A percentile compares a stretch with the other conserved stretches of the same genome.
These are phyloP conservation scores for Lactarius hengduanensis DNA, from an alignment of 768 basidiomycete species.

Conservation along the genomic window DNA sequence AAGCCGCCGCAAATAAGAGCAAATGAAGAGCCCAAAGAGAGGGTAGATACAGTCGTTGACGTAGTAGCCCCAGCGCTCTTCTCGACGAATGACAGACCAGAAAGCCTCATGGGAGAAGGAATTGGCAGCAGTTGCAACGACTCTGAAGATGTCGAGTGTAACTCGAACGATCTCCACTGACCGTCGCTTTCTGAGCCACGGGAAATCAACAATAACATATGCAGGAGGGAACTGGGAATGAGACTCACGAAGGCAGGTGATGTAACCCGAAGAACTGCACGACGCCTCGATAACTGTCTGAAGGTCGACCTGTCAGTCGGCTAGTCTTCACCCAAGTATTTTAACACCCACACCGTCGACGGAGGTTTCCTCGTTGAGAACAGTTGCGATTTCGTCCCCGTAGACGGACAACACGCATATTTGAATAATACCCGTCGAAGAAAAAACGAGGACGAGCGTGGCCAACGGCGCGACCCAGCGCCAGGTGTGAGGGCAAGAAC, in stretches of 20 bases:
- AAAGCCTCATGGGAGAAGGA: constrained; percentile 16
- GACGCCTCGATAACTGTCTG: constrained; percentile 35
- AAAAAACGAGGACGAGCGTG: constrained; percentile 28
- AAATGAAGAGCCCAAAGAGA: constrained; percentile 56
- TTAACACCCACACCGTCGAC: constrained; percentile 18
- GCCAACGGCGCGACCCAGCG: constrained; percentile 19
- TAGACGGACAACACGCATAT: constrained; percentile 31
- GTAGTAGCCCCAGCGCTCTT: neutral
- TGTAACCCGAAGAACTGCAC: constrained; percentile 35
- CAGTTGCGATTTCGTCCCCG: constrained; percentile 6
- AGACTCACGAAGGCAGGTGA: constrained; percentile 36
- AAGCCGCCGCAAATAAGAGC: constrained; percentile 53
- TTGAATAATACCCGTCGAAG: neutral
- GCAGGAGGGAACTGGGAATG: neutral
- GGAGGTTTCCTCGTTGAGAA: constrained; percentile 7
- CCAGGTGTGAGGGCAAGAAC: constrained; percentile 32
- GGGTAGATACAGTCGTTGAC: constrained; percentile 37
- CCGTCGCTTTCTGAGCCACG: constrained; percentile 43
- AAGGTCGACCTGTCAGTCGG: neutral
- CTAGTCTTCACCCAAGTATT: neutral
- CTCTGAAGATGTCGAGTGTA: constrained; percentile 19
- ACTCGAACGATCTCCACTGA: constrained; percentile 42
- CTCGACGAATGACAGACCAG: constrained; percentile 24
- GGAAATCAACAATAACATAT: neutral
- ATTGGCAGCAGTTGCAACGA: constrained; percentile 1